Evolutionary conservation across 2,329 filamentous ascomycete genomes (phyloP).

Genomic region (Pseudogymnoascus sp.): DNA sequence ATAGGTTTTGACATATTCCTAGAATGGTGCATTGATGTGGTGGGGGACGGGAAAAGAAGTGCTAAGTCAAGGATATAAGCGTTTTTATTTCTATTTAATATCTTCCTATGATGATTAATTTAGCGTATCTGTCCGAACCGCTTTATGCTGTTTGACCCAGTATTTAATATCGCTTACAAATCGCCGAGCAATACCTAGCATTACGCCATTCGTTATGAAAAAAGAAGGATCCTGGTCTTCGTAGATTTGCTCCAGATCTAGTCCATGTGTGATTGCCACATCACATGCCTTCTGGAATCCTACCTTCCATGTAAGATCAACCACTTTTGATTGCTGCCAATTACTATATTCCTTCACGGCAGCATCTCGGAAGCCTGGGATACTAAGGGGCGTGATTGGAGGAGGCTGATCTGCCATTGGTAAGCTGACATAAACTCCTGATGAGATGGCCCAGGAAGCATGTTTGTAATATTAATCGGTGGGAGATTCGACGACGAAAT

Average conservation of each 20-base stretch:
- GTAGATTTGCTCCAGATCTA: not conserved
- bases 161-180: no score
- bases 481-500: slow-evolving; percentile 9
- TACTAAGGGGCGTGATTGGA: slow-evolving; percentile 10
- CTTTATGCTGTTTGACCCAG: no score
- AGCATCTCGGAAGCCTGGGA: slow-evolving; percentile 17
- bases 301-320: slow-evolving; percentile 16
- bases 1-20: no score
- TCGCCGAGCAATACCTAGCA: no score
- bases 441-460: slow-evolving; percentile 15
- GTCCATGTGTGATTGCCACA: slow-evolving; percentile 16
- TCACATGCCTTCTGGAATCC: slow-evolving; percentile 20
- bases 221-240: no score
- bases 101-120: no score
- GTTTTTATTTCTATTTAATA: no score
- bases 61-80: no score
- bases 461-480: slow-evolving; percentile 21
- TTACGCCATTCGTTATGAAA: no score
- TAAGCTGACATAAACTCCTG: slow-evolving; percentile 9
- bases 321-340: slow-evolving; percentile 21
- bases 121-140: no score
- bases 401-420: slow-evolving; percentile 11
- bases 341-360: slow-evolving; percentile 20
- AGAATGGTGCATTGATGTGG: no score
- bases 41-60: no score